phyloP scores from a whole-genome alignment of 2,329 filamentous ascomycete genomes.

The Trichoderma pleuroti region DNA sequence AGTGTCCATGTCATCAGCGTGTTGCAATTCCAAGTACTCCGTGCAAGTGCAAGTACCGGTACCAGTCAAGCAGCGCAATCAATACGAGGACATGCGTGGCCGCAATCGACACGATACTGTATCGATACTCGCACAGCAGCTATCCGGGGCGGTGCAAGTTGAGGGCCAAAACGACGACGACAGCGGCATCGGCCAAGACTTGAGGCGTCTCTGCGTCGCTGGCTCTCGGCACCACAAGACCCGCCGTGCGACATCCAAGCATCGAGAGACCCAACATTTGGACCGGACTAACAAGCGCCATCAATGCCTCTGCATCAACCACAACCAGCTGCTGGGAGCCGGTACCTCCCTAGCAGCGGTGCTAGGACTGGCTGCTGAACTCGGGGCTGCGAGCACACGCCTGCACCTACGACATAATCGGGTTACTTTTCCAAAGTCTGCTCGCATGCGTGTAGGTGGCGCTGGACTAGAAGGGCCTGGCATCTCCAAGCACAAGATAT shows the following conservation, averaged over 20 bases:
- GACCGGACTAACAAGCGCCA: slow-evolving; percentile 6
- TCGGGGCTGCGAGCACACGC: not conserved
- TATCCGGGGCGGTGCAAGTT: not conserved
- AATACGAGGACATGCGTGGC: not conserved
- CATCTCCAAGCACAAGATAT: not conserved
- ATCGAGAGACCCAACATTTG: slow-evolving; percentile 5
- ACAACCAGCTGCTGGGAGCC: not conserved
- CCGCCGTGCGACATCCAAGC: not conserved
- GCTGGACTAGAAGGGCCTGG: not conserved
- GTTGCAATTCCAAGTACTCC: not conserved
- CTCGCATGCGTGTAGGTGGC: not conserved
- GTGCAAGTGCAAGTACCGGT: not conserved
- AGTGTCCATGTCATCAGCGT: too few relatives aligned
- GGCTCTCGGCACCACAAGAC: slow-evolving; percentile 6
- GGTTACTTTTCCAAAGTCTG: not conserved
- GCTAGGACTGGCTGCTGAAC: not conserved
- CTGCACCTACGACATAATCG: not conserved
- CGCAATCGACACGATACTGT: not conserved
- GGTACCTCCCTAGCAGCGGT: not conserved
- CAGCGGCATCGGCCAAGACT: not conserved
- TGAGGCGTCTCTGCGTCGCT: not conserved
- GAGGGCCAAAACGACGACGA: not conserved
- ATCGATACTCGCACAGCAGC: not conserved
- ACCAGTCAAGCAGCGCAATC: not conserved
- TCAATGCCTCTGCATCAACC: not conserved